Base-by-base conservation (phyloP, 2,329 filamentous ascomycete species). In the Xylariaceae sp. region DNA sequence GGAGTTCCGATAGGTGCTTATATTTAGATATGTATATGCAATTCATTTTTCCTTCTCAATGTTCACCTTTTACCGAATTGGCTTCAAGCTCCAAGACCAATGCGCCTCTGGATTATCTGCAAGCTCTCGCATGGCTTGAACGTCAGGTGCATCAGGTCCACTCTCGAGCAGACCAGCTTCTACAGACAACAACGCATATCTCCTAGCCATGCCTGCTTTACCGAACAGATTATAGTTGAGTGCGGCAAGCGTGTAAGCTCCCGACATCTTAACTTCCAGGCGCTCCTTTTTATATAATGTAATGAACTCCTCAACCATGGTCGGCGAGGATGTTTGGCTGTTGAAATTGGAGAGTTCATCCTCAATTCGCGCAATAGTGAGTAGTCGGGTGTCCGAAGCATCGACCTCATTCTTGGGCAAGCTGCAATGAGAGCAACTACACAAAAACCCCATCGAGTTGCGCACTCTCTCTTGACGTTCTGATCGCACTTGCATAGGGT, bases 391-490 rank as follows among this genome's bases (percentile, higher is more conserved):
- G 48, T 76, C 73, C 2, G 71, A 70, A 20, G 56, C 58, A 36
- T 58, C 61, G 0, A 50, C 50, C 35, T 66, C 59, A 13, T 48
- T 41, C 10, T 65, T 59, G 7, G 57, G 30, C 2, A 63, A 55
- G 2, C 56, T 60, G 53, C 75, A 77, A 26, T 72, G 70, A 1
- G 60, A 27, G 55, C 75, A 77, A 1, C 61, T 58, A 53, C 75
- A 77, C 2, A 61, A 69, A 50, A 77, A 77, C n/a, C 72, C 70
- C 52, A 75, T 73, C 6, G 68, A 70, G 7, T 66, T 51, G 15
- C 54, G 48, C 5, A 73, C 63, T 40, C 69, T 63, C 0, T 60
- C 56, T 53, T 70, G 69, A 16, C 75, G 67, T 1, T 54, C 51
- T 1, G 55, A 44, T 2, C 64, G 65, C 4, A 50, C 56, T n/a